A percentile compares a stretch with the other conserved stretches of the same genome.
Conservation (phyloP, 2,329 filamentous ascomycete species). For the Curvularia eragrostidis region DNA sequence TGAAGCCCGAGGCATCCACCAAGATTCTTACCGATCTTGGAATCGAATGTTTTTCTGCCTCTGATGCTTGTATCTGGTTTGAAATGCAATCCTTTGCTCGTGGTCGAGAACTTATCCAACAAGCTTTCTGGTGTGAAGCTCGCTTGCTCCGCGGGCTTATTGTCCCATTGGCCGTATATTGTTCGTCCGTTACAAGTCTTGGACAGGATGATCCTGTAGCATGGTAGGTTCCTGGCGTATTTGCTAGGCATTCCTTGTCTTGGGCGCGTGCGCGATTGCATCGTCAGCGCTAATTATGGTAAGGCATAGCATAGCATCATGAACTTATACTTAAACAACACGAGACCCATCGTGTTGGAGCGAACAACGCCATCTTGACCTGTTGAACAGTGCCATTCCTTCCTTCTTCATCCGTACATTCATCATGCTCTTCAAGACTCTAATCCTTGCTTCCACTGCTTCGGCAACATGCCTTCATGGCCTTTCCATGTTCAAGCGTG, state of each 20-base stretch:
- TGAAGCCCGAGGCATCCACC: slow-evolving; percentile 14
- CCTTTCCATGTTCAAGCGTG: slow-evolving; percentile 48
- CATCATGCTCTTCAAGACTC: slow-evolving; percentile 43
- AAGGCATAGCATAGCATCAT: neutral
- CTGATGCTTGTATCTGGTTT: slow-evolving; percentile 6
- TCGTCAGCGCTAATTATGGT: slow-evolving; percentile 8
- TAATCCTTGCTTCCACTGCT: slow-evolving; percentile 44
- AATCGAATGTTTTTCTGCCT: slow-evolving; percentile 2
- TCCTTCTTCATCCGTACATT: slow-evolving; percentile 1
- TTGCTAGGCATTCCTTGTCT: neutral
- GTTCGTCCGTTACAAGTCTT: slow-evolving; percentile 18
- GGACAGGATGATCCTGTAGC: slow-evolving; percentile 22
- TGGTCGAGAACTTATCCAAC: neutral
- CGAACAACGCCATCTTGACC: neutral
- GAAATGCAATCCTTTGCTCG: neutral
- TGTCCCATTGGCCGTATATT: slow-evolving; percentile 13
- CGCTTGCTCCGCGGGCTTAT: slow-evolving; percentile 14
- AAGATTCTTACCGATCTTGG: neutral
- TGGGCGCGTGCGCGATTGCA: neutral
- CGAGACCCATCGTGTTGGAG: neutral
- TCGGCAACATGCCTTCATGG: slow-evolving; percentile 53
- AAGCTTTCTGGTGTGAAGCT: neutral
- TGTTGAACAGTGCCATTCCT: neutral
- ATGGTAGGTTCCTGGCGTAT: neutral
- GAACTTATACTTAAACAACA: slow-evolving; percentile 2